Evolutionary conservation across 2,329 filamentous ascomycete genomes (phyloP).

Genomic region (Stachybotrys chlorohalonatus): DNA sequence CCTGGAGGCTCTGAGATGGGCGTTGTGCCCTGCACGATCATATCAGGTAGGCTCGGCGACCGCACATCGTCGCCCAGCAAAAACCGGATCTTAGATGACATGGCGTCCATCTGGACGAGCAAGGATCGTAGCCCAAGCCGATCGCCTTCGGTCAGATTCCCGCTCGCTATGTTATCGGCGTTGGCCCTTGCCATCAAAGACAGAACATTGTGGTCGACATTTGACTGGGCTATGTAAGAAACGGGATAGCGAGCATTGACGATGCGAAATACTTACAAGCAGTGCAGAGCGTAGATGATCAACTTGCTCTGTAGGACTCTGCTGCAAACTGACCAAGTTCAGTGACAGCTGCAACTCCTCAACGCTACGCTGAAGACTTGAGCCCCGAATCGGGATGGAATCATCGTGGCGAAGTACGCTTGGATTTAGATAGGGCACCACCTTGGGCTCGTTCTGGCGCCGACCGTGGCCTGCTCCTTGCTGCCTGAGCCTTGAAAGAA

Average conservation of each 20-base stretch:
- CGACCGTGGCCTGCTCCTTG: constrained; percentile 28
- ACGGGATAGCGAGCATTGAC: neutral
- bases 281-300: constrained; percentile 49
- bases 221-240: constrained; percentile 22
- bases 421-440: constrained; percentile 16
- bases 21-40: constrained; percentile 12
- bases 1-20: constrained; percentile 15
- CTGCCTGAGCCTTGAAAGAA: constrained; percentile 21
- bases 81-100: constrained; percentile 31
- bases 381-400: constrained; percentile 16
- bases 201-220: constrained; percentile 35
- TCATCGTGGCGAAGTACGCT: constrained; percentile 7
- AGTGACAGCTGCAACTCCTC: constrained; percentile 59
- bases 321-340: constrained; percentile 49
- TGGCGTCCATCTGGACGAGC: constrained; percentile 35
- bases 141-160: constrained; percentile 32
- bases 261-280: constrained; percentile 42
- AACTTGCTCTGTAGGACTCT: constrained; percentile 38
- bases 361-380: constrained; percentile 35
- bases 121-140: constrained; percentile 36
- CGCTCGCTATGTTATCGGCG: constrained; percentile 29
- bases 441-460: constrained; percentile 18
- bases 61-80: constrained; percentile 24
- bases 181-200: constrained; percentile 40
- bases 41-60: constrained; percentile 8